Evolutionary conservation across 805 yeast genomes (phyloP).

Genomic region (Yueomyces sp.): DNA sequence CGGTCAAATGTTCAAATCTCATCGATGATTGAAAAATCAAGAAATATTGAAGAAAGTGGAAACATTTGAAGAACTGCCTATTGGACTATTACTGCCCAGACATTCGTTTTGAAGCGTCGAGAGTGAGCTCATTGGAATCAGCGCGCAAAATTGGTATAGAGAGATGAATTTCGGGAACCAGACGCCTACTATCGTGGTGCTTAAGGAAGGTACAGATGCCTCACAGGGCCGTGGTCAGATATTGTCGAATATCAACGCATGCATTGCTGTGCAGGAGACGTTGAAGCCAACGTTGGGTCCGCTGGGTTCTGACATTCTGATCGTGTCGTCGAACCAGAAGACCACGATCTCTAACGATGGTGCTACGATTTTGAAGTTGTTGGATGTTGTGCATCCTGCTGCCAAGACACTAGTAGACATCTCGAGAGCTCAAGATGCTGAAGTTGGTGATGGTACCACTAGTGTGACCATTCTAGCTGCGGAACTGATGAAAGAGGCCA

Average conservation of each 20-base stretch:
- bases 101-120: no score
- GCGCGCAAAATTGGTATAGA: no score
- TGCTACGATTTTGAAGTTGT: constrained; percentile 81
- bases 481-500: constrained; percentile 83
- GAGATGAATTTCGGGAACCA: constrained; percentile 80
- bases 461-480: constrained; percentile 91
- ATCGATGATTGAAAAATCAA: no score
- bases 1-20: no score
- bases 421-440: constrained; percentile 93
- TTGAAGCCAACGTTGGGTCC: constrained; percentile 94
- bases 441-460: constrained; percentile 98
- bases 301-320: constrained; percentile 86
- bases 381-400: constrained; percentile 97
- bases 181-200: constrained; percentile 95
- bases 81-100: no score
- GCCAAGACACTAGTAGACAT: constrained; percentile 92
- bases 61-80: no score
- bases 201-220: constrained; percentile 94
- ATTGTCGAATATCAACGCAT: constrained; percentile 89
- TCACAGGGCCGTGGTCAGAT: constrained; percentile 96
- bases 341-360: constrained; percentile 98
- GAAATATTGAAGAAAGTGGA: no score
- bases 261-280: constrained; percentile 93
- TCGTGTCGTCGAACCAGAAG: constrained; percentile 69
- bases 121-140: no score